Base-by-base conservation (phyloP, 192 early-diverging fungal species). In the Entomortierella parvispora region DNA sequence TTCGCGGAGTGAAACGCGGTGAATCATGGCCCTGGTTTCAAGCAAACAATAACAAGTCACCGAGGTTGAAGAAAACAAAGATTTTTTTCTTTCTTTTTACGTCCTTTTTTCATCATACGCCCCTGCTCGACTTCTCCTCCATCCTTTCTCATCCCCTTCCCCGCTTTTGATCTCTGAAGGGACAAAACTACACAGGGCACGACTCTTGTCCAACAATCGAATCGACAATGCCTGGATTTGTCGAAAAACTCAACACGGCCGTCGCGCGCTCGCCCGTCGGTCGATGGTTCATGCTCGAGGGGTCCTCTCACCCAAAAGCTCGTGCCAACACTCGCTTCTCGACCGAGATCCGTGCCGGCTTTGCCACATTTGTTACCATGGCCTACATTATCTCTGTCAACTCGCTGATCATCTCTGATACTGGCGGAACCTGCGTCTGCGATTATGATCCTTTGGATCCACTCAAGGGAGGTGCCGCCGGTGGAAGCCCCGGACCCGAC, bases 341-440 rank as follows among this genome's bases (percentile, higher is more conserved):
- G 20, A 84, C 87, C 29, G 90, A 92, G 74, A 66, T 92, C 23
- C 86, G 89, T 44, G 88, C 88, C n/a, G 90, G 90, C 2, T 74
- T 83, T 28, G 82, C 86, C 0, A 87, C 86, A 48, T 93, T 91
- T 52, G 82, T 93, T 31, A 84, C 91, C 20, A 93, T 93, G 92
- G 83, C 87, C 2, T 91, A 90, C 68, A 90, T 92, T 65, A 87
- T 90, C 68, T 89, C 85, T 0, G 90, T 90, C 20, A 93, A 92
- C 64, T 89, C 93, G 23, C 76, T 87, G 34, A 93, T 94, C 64
- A 82, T 94, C 71, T 85, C 85, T 14, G 91, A 93, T 62, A 87
- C 89, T 18, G 93, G 93, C 40, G 93, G 93, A 50, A 83, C 89
- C n/a, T 94, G 93, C 78, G 89, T 84, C 45, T 94, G 93, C 78